Conservation (phyloP, 1,284 basidiomycete species). For the Gomphus sp. region DNA sequence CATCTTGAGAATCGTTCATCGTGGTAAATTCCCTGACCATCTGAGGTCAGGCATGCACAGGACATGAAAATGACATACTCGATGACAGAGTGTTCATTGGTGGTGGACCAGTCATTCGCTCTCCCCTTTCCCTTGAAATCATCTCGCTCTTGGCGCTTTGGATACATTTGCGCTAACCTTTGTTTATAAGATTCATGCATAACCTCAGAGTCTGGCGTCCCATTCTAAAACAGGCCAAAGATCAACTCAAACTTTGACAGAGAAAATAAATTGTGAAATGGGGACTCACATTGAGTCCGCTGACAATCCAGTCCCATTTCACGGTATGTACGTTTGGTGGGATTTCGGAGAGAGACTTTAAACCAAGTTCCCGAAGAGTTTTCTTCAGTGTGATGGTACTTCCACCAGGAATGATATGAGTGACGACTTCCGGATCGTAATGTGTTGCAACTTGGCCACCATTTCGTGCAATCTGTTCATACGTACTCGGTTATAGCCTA, state of each 20-base stretch:
- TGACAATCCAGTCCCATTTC: conserved; percentile 49
- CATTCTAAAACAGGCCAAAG: not conserved
- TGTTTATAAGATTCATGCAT: conserved; percentile 9
- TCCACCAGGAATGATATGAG: conserved; percentile 53
- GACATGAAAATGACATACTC: conserved; percentile 9
- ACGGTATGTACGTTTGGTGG: conserved; percentile 54
- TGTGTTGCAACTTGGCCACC: conserved; percentile 14
- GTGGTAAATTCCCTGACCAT: not conserved
- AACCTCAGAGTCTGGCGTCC: conserved; percentile 1
- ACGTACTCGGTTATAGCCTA: not conserved
- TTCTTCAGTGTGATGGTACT: conserved; percentile 18
- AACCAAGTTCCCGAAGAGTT: conserved; percentile 30
- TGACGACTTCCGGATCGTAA: conserved; percentile 44
- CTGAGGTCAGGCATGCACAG: not conserved
- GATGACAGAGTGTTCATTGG: conserved; percentile 9
- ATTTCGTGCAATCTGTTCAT: conserved; percentile 4
- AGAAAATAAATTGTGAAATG: too few species aligned
- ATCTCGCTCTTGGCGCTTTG: not conserved
- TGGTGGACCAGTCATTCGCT: not conserved
- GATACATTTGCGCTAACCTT: not conserved
- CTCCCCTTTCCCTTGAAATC: conserved; percentile 12
- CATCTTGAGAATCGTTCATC: not conserved
- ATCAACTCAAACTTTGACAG: not conserved
- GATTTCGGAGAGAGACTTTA: conserved; percentile 43
- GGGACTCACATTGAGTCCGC: not conserved